phyloP scores from a whole-genome alignment of 2,329 filamentous ascomycete genomes.

The Xylariaceae sp. region DNA sequence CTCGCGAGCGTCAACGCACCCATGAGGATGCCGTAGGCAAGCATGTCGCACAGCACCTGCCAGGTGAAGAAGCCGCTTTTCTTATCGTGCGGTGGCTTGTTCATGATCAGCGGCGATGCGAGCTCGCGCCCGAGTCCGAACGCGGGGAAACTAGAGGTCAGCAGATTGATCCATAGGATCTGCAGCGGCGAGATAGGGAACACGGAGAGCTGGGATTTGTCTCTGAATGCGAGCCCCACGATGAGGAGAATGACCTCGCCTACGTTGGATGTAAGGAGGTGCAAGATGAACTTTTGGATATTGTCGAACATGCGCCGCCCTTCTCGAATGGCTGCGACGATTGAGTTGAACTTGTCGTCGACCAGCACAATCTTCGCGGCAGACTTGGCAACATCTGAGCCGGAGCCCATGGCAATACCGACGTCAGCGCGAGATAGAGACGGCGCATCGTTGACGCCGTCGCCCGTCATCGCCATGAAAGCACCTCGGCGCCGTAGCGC shows the following conservation, averaged over 20 bases:
- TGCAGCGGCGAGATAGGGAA: slow-evolving; percentile 83
- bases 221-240: slow-evolving; percentile 78
- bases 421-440: slow-evolving; percentile 78
- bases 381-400: slow-evolving; percentile 81
- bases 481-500: slow-evolving; percentile 72
- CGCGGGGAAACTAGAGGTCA: slow-evolving; percentile 81
- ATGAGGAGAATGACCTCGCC: slow-evolving; percentile 79
- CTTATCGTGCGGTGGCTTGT: slow-evolving; percentile 70
- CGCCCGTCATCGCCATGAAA: slow-evolving; percentile 84
- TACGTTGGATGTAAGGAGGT: slow-evolving; percentile 76
- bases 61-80: slow-evolving; percentile 68
- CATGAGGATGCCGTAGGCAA: slow-evolving; percentile 77
- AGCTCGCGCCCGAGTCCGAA: slow-evolving; percentile 82
- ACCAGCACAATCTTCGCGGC: slow-evolving; percentile 78
- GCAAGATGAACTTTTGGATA: slow-evolving; percentile 82
- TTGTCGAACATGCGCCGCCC: slow-evolving; percentile 84
- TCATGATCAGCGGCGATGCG: slow-evolving; percentile 73
- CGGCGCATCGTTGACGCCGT: slow-evolving; percentile 83
- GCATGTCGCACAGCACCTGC: slow-evolving; percentile 74
- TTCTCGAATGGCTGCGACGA: slow-evolving; percentile 78
- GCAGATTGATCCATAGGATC: slow-evolving; percentile 93
- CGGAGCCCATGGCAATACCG: slow-evolving; percentile 86
- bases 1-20: slow-evolving; percentile 62
- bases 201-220: slow-evolving; percentile 66
- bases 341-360: slow-evolving; percentile 85